phyloP scores from a whole-genome alignment of 352 stramenopile genomes.

The Pythium dissimile region DNA sequence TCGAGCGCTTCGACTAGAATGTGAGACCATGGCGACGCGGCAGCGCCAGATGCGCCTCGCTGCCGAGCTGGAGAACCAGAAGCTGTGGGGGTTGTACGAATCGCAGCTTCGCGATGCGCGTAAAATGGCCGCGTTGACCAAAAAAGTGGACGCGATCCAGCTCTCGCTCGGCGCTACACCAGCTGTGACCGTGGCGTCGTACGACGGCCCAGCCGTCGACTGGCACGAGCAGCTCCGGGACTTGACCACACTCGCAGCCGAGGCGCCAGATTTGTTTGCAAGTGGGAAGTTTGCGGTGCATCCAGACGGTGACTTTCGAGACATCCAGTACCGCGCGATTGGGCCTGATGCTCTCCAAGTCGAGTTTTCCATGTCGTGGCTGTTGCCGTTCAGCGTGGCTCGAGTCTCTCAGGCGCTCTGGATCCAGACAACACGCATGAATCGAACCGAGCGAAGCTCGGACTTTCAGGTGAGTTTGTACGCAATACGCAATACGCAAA shows the following conservation, averaged over 20 bases:
- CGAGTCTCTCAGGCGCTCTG: neutral
- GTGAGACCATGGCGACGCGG: neutral
- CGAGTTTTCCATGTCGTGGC: neutral
- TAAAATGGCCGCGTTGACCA: neutral
- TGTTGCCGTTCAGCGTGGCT: neutral
- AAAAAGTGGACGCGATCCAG: neutral
- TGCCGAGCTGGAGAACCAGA: constrained; percentile 5
- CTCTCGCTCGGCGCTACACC: neutral
- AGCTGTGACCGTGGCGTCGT: neutral
- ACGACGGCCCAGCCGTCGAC: neutral
- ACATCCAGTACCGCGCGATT: neutral
- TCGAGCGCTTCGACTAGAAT: neutral
- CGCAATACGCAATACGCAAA: neutral
- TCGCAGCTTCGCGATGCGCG: neutral
- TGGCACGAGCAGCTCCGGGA: neutral
- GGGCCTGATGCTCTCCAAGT: neutral
- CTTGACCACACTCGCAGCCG: neutral
- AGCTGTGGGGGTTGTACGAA: neutral
- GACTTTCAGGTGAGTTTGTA: neutral
- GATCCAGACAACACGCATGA: neutral
- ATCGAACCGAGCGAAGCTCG: neutral
- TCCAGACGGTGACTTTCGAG: neutral
- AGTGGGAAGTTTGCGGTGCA: neutral
- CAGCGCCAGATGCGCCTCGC: neutral
- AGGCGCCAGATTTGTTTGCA: neutral